Percentiles rank a stretch among this genome's conserved stretches.
These are phyloP conservation scores for Platanthera guangdongensis DNA, from an alignment of 106 monocot species.

Conservation along the genomic window DNA sequence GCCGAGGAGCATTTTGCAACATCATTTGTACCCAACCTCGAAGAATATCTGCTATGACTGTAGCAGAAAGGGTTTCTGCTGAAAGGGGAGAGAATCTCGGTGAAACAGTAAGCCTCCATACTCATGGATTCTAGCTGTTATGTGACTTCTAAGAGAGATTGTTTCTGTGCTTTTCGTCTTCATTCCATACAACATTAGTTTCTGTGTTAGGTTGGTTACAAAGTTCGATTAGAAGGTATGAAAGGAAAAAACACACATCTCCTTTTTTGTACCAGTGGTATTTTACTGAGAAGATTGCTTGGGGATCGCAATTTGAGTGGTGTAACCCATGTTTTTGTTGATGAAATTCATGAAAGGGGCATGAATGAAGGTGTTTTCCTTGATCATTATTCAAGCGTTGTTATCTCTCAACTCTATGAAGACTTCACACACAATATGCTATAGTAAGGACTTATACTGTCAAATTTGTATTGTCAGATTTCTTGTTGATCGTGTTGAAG, in stretches of 20 bases:
- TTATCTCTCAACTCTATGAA: background rate
- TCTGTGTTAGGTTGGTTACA: constrained; percentile 89
- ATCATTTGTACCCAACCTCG: constrained; percentile 98
- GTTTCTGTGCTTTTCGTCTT: constrained; percentile 17
- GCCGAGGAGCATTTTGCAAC: constrained; percentile 98
- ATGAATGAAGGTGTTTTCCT: constrained; percentile 93
- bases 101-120: constrained; percentile 57
- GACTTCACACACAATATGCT: background rate
- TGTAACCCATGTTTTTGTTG: constrained; percentile 98
- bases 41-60: constrained; percentile 99
- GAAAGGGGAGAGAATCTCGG: constrained; percentile 97
- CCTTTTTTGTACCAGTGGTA: constrained; percentile 99
- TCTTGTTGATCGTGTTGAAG: constrained; percentile 91
- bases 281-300: constrained; percentile 88
- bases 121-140: constrained; percentile 2
- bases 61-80: constrained; percentile 88
- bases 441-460: background rate
- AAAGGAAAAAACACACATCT: constrained; percentile 99
- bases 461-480: constrained; percentile 45
- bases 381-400: background rate
- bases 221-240: constrained; percentile 99
- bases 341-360: constrained; percentile 99
- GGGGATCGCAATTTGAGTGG: constrained; percentile 88
- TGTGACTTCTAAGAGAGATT: constrained; percentile 12
- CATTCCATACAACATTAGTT: constrained; percentile 41